Evolutionary conservation across 129 eudicot genomes (phyloP), one percentile per base, ranked within the genome.

Genomic region (Artemisia argyi): DNA sequence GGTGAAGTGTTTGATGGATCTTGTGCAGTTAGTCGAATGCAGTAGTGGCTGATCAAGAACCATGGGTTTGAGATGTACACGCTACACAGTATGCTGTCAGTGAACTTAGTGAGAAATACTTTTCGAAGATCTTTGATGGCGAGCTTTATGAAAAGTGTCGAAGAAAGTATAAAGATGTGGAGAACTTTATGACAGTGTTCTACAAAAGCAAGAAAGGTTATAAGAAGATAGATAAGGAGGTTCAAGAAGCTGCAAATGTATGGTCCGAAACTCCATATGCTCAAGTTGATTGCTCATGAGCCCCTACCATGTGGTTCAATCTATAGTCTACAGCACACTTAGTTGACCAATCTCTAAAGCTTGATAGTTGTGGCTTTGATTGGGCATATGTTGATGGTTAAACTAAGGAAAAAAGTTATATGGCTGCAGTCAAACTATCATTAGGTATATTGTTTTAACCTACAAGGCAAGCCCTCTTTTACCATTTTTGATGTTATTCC

Each of bases 191-290:
- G 98, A 82, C 87, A 12, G 87, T 85, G 77, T 93, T 83, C 64
- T 93, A 93, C 72, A 89, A 89, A 84, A 83, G 80, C 17, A 93
- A 93, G 95, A 93, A 93, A 79, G 98, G 98, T 11, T n/a, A n/a
- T n/a, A 81, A 84, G 83, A 93, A 93, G 83, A 93, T 90, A 0
- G 96, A 89, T 63, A 89, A 93, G 68, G 98, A 93, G 78, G 92
- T 93, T 42, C 87, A 79, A 80, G 96, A 93, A 65, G 98, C 98
- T 15, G 94, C 89, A 77, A 86, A 88, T 18, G 96, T 84, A 58
- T 47, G 65, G 22, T 65, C 76, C 11, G 92, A 93, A 66, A 76
- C 85, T 19, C 80, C 88, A 4, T 78, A 83, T 73, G 85, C 78
- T 16, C 86, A 92, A 62, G 60, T 57, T 65, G 80, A 76, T 32